Base-by-base conservation (phyloP, 495 filamentous ascomycete species). In the Talaromyces adpressus region DNA sequence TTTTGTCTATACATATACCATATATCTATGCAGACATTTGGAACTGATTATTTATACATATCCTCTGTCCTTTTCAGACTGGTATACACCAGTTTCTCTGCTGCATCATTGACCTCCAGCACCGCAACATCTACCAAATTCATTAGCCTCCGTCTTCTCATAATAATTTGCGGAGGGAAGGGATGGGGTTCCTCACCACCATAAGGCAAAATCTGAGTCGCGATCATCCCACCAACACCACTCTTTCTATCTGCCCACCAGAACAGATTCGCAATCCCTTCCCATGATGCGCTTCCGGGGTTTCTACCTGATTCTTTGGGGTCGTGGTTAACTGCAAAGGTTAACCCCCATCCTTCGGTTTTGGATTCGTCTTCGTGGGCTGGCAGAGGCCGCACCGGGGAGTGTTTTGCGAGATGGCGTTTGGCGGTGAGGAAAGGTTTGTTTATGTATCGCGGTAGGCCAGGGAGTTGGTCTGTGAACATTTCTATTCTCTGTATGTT, bases 231-330 rank as follows among this genome's bases (percentile, higher is more conserved):
- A 8, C 74, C 85, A 59, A 88, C 73, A 4, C 85, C 85, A 57
- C 77, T 81, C 66, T 83, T 82, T 4, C 81, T 72, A 72, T 88
- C 86, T 45, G 71, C 74, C 81, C 81, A 88, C 85, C 85, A 88
- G 65, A 77, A 87, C 51, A 82, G 57, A 70, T 89, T 87, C 29
- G 83, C 68, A 59, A 88, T 62, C 0, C 87, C 87, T n/a, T 81
- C 79, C 85, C 85, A 88, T 60, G 69, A 77, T 0, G 63, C 84
- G 5, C 83, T 83, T 29, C 73, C 71, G 4, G 57, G 64, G 1
- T 77, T 79, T 60, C 85, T 68, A 0, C 84, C 86, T 3, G 85
- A 85, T 11, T 65, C 65, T 4, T 70, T 69, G 16, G 64, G 59
- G 0, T 65, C 57, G 25, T 71, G 45, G 57, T 66, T 81, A 53